A percentile compares a stretch with the other conserved stretches of the same genome.
Evolutionary conservation across 2,329 filamentous ascomycete genomes (phyloP).

Genomic region (Scedosporium dehoogii): DNA sequence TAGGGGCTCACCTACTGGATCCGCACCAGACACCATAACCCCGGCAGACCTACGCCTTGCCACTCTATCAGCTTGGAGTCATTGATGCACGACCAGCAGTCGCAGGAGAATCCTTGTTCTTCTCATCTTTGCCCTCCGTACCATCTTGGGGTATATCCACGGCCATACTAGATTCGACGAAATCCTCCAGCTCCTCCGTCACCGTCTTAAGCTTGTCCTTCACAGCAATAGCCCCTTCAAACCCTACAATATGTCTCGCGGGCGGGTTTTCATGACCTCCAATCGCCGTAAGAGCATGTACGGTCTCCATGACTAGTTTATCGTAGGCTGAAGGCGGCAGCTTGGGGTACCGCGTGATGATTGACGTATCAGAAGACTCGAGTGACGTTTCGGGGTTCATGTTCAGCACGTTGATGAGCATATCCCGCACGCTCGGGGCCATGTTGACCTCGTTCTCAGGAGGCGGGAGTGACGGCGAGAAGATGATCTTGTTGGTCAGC

Average conservation of each 20-base stretch:
- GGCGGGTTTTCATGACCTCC: constrained; percentile 95
- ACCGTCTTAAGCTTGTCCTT: constrained; percentile 96
- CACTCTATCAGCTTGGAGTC: not conserved
- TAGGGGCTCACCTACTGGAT: not conserved
- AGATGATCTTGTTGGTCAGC: constrained; percentile 77
- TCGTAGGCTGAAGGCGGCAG: constrained; percentile 60
- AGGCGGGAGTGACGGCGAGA: constrained; percentile 64
- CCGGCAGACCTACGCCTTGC: too few species aligned
- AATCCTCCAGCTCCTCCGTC: constrained; percentile 92
- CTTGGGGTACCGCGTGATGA: constrained; percentile 62
- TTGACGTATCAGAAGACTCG: constrained; percentile 23
- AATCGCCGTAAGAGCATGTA: constrained; percentile 83
- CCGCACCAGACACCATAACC: not conserved
- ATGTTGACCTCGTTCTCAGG: constrained; percentile 54
- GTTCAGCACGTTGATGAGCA: constrained; percentile 71
- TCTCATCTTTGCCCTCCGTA: constrained; percentile 42
- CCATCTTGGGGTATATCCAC: constrained; percentile 55
- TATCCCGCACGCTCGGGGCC: constrained; percentile 73
- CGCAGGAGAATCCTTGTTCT: constrained; percentile 11
- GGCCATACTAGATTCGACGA: constrained; percentile 78
- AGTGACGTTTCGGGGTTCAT: constrained; percentile 57
- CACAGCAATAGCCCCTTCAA: constrained; percentile 77
- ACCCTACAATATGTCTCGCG: constrained; percentile 84
- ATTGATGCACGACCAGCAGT: not conserved
- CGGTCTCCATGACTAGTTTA: constrained; percentile 73